Evolutionary conservation across 2,329 filamentous ascomycete genomes (phyloP).

Genomic region (Capronia epimyces): DNA sequence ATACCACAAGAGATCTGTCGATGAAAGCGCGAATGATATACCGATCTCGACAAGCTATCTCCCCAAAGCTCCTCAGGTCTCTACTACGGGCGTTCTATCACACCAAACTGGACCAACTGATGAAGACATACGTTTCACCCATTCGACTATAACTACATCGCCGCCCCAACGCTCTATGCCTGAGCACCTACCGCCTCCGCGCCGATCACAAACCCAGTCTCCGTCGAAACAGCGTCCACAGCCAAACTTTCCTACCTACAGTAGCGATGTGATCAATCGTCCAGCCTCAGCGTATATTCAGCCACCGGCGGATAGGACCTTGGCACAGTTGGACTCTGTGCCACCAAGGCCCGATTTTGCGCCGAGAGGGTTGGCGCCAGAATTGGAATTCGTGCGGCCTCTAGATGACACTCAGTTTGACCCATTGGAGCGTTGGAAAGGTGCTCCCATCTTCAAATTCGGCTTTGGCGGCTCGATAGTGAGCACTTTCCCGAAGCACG

Average conservation of each 20-base stretch:
- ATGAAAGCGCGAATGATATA: constrained; percentile 11
- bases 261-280: constrained; percentile 44
- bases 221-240: constrained; percentile 51
- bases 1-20: constrained; percentile 36
- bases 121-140: constrained; percentile 8
- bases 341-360: constrained; percentile 32
- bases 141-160: constrained; percentile 32
- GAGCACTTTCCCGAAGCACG: constrained; percentile 80
- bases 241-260: constrained; percentile 39
- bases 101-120: constrained; percentile 28
- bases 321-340: constrained; percentile 25
- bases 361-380: constrained; percentile 43
- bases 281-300: constrained; percentile 53
- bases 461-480: constrained; percentile 77
- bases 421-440: constrained; percentile 82
- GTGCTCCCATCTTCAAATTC: constrained; percentile 79
- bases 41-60: constrained; percentile 12
- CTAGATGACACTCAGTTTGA: constrained; percentile 58
- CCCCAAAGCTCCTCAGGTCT: constrained; percentile 9
- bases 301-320: constrained; percentile 32
- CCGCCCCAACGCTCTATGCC: constrained; percentile 34
- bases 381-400: constrained; percentile 53
- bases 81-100: constrained; percentile 6
- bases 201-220: constrained; percentile 54
- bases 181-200: constrained; percentile 35